These are phyloP conservation scores for Neurospora tetrasperma DNA, from an alignment of 495 filamentous ascomycete species.

Conservation along the genomic window DNA sequence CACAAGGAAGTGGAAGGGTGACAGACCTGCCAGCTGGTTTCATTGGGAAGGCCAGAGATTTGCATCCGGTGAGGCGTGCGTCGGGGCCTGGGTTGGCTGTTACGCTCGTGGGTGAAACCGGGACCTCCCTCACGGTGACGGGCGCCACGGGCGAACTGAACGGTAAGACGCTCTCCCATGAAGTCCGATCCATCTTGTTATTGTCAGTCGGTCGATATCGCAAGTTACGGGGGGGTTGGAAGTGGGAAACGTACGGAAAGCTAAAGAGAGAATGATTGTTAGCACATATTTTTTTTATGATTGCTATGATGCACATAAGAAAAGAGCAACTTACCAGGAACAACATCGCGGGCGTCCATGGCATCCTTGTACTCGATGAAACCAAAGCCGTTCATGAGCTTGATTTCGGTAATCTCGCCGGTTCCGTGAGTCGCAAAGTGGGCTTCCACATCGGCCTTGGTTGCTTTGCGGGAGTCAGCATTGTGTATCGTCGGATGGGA, in stretches of 20 bases:
- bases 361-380: conserved; percentile 99
- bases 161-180: conserved; percentile 91
- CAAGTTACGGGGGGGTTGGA: conserved; percentile 8
- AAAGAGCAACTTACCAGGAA: conserved; percentile 62
- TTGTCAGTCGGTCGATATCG: conserved; percentile 30
- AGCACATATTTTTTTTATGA: conserved; percentile 16
- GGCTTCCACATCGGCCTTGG: conserved; percentile 90
- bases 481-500: not conserved
- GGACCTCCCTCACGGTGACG: conserved; percentile 63
- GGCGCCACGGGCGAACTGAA: conserved; percentile 92
- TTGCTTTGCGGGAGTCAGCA: conserved; percentile 48
- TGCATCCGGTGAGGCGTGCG: conserved; percentile 94
- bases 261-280: conserved; percentile 25
- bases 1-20: conserved; percentile 47
- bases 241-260: conserved; percentile 44
- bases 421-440: conserved; percentile 94
- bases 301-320: conserved; percentile 1
- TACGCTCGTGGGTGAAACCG: conserved; percentile 60
- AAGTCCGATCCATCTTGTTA: conserved; percentile 87
- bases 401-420: conserved; percentile 96
- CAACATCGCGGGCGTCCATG: conserved; percentile 93
- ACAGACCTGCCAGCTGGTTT: conserved; percentile 99
- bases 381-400: conserved; percentile 99
- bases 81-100: conserved; percentile 74
- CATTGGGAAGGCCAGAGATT: conserved; percentile 89